Conservation (phyloP, 768 basidiomycete genomes). For the Russula olivacea region DNA sequence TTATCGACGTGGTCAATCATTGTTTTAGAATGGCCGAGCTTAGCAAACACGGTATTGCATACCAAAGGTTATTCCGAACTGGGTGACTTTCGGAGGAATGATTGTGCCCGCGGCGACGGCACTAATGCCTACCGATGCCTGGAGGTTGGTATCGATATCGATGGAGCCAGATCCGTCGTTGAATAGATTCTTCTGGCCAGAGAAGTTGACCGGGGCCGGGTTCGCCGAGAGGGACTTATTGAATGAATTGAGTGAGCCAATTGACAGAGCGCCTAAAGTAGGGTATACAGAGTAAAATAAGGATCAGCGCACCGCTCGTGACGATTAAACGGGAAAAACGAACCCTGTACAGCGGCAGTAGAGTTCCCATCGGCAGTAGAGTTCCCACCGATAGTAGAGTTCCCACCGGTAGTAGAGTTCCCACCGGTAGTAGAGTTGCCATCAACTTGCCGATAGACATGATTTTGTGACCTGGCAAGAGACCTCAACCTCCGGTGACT, state of each 20-base stretch:
- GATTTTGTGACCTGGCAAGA: neutral
- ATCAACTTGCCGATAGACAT: neutral
- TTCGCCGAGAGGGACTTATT: neutral
- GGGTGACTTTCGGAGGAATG: conserved; percentile 6
- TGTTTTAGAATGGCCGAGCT: neutral
- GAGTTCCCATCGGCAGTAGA: no score
- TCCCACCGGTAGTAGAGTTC: no score
- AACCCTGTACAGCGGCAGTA: neutral
- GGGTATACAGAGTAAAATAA: neutral
- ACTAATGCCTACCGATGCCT: neutral
- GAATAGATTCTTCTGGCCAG: neutral
- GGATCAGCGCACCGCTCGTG: neutral
- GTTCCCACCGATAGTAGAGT: no score
- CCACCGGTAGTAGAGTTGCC: neutral
- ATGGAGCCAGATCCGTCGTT: neutral
- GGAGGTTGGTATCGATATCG: conserved; percentile 1
- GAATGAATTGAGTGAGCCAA: neutral
- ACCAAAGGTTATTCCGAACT: conserved; percentile 15
- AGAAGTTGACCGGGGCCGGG: neutral
- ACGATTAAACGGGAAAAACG: neutral
- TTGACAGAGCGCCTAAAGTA: neutral
- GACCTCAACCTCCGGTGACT: neutral
- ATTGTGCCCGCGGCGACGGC: conserved; percentile 15
- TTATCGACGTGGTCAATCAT: conserved; percentile 25
- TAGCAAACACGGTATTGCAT: neutral